Percentiles rank a stretch among this genome's conserved stretches.
Conservation (phyloP, 2,329 filamentous ascomycete species). For the Trichoderma sp. region DNA sequence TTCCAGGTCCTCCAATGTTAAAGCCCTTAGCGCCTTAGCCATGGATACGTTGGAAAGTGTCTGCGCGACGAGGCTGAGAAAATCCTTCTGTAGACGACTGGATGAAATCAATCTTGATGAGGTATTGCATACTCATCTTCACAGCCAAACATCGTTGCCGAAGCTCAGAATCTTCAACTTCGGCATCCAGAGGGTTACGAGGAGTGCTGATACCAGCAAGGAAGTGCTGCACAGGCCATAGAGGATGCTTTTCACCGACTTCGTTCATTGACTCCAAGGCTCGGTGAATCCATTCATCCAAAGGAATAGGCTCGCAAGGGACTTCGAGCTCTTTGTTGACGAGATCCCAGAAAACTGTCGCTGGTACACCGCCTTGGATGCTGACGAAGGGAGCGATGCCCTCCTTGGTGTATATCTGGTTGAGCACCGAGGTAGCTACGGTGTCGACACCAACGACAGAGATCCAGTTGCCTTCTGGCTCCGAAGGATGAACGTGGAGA, state of each 20-base stretch:
- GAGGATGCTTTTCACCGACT: slow-evolving; percentile 29
- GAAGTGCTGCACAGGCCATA: slow-evolving; percentile 35
- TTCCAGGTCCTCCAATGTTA: neutral
- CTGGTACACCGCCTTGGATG: slow-evolving; percentile 26
- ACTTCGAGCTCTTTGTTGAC: slow-evolving; percentile 27
- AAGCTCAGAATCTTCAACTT: neutral
- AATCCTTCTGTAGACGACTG: slow-evolving; percentile 17
- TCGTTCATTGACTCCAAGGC: slow-evolving; percentile 25
- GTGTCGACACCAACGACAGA: slow-evolving; percentile 26
- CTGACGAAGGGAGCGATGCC: slow-evolving; percentile 21
- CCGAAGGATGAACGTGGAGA: slow-evolving; percentile 21
- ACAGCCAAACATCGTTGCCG: slow-evolving; percentile 11
- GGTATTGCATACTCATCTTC: slow-evolving; percentile 22
- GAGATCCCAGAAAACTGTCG: slow-evolving; percentile 30
- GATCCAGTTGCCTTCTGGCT: slow-evolving; percentile 26
- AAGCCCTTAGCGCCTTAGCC: neutral
- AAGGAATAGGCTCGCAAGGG: slow-evolving; percentile 24
- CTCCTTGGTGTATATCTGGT: slow-evolving; percentile 16
- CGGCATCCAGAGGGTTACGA: neutral
- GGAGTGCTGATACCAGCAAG: slow-evolving; percentile 21
- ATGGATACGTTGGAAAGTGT: slow-evolving; percentile 19
- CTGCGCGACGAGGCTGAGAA: slow-evolving; percentile 16
- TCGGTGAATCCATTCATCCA: slow-evolving; percentile 27
- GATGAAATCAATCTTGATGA: slow-evolving; percentile 16
- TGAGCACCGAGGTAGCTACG: slow-evolving; percentile 27